Conservation (phyloP, 2,329 filamentous ascomycete species). For the Stachybotrys chlorohalonatus region DNA sequence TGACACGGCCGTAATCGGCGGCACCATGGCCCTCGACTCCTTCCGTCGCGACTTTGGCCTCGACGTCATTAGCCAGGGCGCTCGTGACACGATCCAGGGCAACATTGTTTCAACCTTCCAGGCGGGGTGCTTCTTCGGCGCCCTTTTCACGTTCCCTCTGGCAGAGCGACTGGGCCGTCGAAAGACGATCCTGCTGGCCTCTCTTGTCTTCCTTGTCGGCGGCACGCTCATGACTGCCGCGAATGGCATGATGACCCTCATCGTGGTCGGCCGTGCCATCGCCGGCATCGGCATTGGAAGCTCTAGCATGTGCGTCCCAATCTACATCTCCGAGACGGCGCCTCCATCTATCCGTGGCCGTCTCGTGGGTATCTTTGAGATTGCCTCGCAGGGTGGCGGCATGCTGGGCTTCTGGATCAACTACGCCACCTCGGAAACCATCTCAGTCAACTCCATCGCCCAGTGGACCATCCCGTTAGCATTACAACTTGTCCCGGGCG, state of each 20-base stretch:
- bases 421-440: conserved; percentile 16
- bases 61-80: conserved; percentile 10
- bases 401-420: conserved; percentile 31
- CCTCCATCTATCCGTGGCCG: conserved; percentile 42
- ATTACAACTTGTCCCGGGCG: conserved; percentile 46
- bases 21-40: conserved; percentile 27
- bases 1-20: conserved; percentile 28
- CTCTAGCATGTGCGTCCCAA: conserved; percentile 36
- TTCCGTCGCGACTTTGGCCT: conserved; percentile 26
- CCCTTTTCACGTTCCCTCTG: conserved; percentile 32
- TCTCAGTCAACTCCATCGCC: conserved; percentile 18
- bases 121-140: conserved; percentile 31
- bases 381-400: conserved; percentile 19
- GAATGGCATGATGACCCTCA: conserved; percentile 22
- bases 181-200: conserved; percentile 34
- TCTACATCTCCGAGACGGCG: conserved; percentile 32
- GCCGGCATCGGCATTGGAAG: conserved; percentile 43
- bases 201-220: conserved; percentile 29
- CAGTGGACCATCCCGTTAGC: conserved; percentile 47
- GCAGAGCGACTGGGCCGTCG: conserved; percentile 38
- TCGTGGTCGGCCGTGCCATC: conserved; percentile 40
- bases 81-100: conserved; percentile 23
- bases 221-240: conserved; percentile 24
- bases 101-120: conserved; percentile 29
- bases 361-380: conserved; percentile 42